Evolutionary conservation across 2,329 filamentous ascomycete genomes (phyloP), one percentile per base, ranked within the genome.

Genomic region (Colletotrichum sp.): DNA sequence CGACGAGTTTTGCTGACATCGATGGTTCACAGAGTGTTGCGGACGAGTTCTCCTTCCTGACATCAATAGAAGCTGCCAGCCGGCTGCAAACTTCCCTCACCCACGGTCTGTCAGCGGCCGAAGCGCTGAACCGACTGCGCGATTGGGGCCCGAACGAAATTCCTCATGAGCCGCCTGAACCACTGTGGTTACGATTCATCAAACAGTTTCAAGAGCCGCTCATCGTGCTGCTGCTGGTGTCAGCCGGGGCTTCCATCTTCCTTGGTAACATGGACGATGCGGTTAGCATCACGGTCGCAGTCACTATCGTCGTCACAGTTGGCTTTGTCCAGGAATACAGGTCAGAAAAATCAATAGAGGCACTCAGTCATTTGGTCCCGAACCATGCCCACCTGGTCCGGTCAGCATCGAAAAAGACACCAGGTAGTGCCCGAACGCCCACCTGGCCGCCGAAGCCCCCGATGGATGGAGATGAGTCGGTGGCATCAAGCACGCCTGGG

Each of bases 311-410:
- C 8, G 96, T 99, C 28, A 94, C 94, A 0, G 97, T 99, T 56
- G 97, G 96, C 3, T 99, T 99, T 80, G 92, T 98, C 68, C 97
- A 99, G 83, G 97, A 99, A 85, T 99, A 99, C 84, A 91, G 97
- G 75, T 98, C 97, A 9, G 97, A 99, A 83, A 97, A 99, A 85
- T 98, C 96, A 4, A 92, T 99, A 78, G 97, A 99, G 85, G 97
- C 97, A 25, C 88, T 99, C 79, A 98, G 94, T 82, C 95, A 97
- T 80, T 88, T 99, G 30, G 96, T 99, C 0, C 97, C 97, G 32
- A 97, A 98, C 83, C 95, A 96, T 83, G 97, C 97, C 34, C 96
- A 99, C 86, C 89, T 98, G n/a, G 95, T 99, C 76, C 93, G 97
- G 77, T 89, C 90, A 36, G 83, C 87, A 55, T 74, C 84, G 60